phyloP scores from a whole-genome alignment of 768 basidiomycete species.

The Harrya chromipes region DNA sequence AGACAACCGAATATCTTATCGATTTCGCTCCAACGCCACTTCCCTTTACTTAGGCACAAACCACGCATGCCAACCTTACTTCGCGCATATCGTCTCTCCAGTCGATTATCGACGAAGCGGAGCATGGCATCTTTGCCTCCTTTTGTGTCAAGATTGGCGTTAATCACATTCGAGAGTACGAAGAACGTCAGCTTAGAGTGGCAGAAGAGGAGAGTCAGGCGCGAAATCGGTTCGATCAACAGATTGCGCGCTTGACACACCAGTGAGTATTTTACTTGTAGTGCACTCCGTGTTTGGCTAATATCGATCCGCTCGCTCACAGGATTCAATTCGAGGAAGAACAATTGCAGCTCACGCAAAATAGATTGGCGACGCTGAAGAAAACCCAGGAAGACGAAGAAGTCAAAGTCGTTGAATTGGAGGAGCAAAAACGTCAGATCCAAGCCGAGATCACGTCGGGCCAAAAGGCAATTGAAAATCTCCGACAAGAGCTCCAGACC shows the following conservation, averaged over 20 bases:
- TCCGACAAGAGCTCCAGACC: slow-evolving; percentile 59
- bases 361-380: slow-evolving; percentile 57
- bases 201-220: slow-evolving; percentile 88
- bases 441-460: slow-evolving; percentile 58
- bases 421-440: slow-evolving; percentile 51
- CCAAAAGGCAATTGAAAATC: slow-evolving; percentile 50
- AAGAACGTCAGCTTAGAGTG: slow-evolving; percentile 84
- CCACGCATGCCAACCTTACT: slow-evolving; percentile 49
- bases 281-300: neutral
- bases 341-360: slow-evolving; percentile 60
- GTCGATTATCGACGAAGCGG: slow-evolving; percentile 65
- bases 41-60: slow-evolving; percentile 44
- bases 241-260: slow-evolving; percentile 81
- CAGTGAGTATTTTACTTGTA: slow-evolving; percentile 51
- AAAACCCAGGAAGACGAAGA: slow-evolving; percentile 51
- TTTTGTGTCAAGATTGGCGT: slow-evolving; percentile 85
- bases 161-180: slow-evolving; percentile 85
- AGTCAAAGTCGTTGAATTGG: slow-evolving; percentile 49
- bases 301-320: slow-evolving; percentile 1
- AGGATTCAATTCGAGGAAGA: slow-evolving; percentile 83
- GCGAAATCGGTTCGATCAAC: slow-evolving; percentile 76
- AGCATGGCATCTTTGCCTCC: slow-evolving; percentile 69
- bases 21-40: neutral
- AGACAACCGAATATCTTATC: neutral
- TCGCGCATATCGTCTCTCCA: slow-evolving; percentile 54